These are phyloP conservation scores for Buddleja alternifolia DNA, from an alignment of 257 asterid genomes.

Conservation along the genomic window DNA sequence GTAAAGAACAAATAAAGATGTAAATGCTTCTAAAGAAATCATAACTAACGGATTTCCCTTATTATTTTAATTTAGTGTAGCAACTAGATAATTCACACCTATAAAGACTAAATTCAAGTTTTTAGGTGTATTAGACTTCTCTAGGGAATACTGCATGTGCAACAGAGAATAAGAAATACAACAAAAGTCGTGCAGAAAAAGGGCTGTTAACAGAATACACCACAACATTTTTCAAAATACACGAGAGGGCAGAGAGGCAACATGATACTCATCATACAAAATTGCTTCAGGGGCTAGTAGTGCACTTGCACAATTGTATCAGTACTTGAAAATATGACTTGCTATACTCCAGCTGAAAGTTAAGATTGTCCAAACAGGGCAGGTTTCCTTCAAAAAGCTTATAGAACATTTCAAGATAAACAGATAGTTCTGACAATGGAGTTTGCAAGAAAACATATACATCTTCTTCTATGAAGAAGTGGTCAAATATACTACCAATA, in stretches of 20 bases:
- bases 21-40: not conserved
- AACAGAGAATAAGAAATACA: slow-evolving; percentile 5
- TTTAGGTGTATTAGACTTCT: too few species aligned
- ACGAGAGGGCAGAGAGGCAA: not conserved
- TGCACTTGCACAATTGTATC: slow-evolving; percentile 2
- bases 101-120: not conserved
- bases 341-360: not conserved
- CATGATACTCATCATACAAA: not conserved
- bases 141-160: not conserved
- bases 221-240: not conserved
- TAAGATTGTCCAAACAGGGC: not conserved
- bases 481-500: not conserved
- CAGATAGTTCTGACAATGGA: not conserved
- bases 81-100: not conserved
- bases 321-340: slow-evolving; percentile 2
- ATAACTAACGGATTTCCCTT: not conserved
- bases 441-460: not conserved
- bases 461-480: not conserved
- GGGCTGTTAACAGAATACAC: not conserved
- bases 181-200: not conserved
- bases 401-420: not conserved
- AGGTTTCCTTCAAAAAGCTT: not conserved
- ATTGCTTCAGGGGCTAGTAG: slow-evolving; percentile 3
- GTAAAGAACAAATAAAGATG: not conserved
- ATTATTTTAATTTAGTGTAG: not conserved